Evolutionary conservation across 2,329 filamentous ascomycete species (phyloP), one percentile per base, ranked within the genome.

Genomic region (Venturia oleaginea): DNA sequence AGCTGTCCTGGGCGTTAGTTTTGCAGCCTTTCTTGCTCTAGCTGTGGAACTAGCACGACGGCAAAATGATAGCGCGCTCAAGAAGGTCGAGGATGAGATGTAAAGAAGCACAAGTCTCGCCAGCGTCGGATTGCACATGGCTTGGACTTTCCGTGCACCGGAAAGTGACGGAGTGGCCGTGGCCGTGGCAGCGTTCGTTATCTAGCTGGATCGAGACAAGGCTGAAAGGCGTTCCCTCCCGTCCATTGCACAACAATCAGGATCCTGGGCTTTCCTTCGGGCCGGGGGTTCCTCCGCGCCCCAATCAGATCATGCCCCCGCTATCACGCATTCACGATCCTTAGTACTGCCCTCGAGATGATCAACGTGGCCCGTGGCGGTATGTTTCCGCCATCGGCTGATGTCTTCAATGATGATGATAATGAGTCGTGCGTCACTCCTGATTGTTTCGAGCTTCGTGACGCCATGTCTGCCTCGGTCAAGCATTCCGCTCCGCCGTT

Each of bases 1-100:
- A 38, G 78, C 76, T 67, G 79, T 81, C 62, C 78, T 81, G 68
- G 78, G 77, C 2, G 70, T 76, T 10, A 76, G 74, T 4, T 81
- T 79, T 68, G 79, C 78, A 5, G 72, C 73, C 32, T 75, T 80
- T 42, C 75, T 80, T 37, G 69, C 72, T 4, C 70, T 74, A 17
- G 77, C 79, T n/a, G 72, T 68, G 34, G 43, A 32, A 19, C 40
- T 65, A 5, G 62, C 59, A 43, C 17, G 40, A 32, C 24, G 61
- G 40, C 10, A 62, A 32, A 54, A 54, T 7, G 8, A 30, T 19
- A 15, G 1, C 5, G 19, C 24, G 17, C 15, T 34, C 11, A 13
- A 57, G 24, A 27, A 57, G 11, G 24, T 17, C 7, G 27, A 57
- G 11, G 19, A 32, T 6, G 17, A 34, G 30, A 22, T 8, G 8